Evolutionary conservation across 1,284 basidiomycete genomes (phyloP).

Genomic region (Cystobasidiaceae sp.): DNA sequence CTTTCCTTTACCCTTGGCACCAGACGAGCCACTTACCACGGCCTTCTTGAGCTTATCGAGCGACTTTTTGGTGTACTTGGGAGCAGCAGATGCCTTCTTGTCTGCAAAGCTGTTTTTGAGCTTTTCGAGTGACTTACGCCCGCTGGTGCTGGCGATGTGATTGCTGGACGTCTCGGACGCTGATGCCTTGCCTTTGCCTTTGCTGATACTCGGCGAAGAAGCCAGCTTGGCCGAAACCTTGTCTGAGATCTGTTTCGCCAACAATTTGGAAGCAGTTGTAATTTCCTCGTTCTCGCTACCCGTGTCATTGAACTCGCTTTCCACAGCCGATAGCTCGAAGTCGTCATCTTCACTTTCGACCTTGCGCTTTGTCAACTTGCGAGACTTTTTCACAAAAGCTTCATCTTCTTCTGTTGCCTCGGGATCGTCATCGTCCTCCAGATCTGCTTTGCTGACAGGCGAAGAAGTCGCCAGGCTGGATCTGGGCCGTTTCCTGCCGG

Average conservation of each 20-base stretch:
- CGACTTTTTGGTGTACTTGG: not conserved
- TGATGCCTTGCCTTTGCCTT: slow-evolving; percentile 34
- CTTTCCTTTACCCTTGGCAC: slow-evolving; percentile 37
- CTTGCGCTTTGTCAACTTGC: not conserved
- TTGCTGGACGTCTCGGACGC: not conserved
- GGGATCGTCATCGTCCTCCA: not conserved
- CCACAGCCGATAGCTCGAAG: not conserved
- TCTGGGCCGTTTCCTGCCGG: not conserved
- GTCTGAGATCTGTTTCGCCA: not conserved
- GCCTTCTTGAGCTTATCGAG: slow-evolving; percentile 39
- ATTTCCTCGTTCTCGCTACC: not conserved
- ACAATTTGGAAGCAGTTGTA: not conserved
- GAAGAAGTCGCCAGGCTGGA: not conserved
- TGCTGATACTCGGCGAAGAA: slow-evolving; percentile 9
- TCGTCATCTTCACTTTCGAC: slow-evolving; percentile 15
- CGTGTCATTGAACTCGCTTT: not conserved
- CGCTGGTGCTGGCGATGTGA: not conserved
- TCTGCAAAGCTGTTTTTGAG: slow-evolving; percentile 36
- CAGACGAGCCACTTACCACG: slow-evolving; percentile 34
- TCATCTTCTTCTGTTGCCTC: slow-evolving; percentile 6
- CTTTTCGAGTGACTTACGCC: slow-evolving; percentile 12
- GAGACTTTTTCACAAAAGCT: not conserved
- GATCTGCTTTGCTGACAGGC: not conserved
- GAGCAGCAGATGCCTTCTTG: not conserved
- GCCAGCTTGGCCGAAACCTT: not conserved